Percentiles rank a stretch among this genome's conserved stretches.
Evolutionary conservation across 1,284 basidiomycete species (phyloP).

Genomic region (Cutaneotrichosporon dermatis): DNA sequence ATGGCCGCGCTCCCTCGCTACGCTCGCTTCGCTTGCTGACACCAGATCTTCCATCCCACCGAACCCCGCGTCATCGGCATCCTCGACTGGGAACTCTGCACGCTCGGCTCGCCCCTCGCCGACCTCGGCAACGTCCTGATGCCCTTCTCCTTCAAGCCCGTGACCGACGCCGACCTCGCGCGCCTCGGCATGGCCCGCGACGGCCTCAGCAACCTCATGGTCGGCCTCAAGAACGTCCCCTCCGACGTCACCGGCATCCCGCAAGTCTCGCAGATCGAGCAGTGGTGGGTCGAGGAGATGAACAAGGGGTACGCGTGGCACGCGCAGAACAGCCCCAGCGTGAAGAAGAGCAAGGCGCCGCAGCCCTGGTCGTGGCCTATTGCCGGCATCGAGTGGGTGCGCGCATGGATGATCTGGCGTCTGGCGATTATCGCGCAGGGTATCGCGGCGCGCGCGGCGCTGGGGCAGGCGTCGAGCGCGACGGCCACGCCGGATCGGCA

Average conservation of each 20-base stretch:
- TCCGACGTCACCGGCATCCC: conserved; percentile 58
- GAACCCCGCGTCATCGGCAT: conserved; percentile 90
- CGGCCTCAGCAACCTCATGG: conserved; percentile 6
- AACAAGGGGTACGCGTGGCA: conserved; percentile 33
- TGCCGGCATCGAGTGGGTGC: conserved; percentile 38
- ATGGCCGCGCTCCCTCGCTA: too few species aligned
- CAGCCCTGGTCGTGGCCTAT: conserved; percentile 39
- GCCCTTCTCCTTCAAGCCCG: conserved; percentile 7
- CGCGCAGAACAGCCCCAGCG: conserved; percentile 3
- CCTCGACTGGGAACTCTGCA: conserved; percentile 94
- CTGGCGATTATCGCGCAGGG: conserved; percentile 85
- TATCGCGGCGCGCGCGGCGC: conserved; percentile 80
- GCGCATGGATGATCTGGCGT: conserved; percentile 51
- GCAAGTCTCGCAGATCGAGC: conserved; percentile 65
- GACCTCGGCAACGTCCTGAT: conserved; percentile 74
- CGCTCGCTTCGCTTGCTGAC: neutral
- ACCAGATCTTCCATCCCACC: conserved; percentile 68
- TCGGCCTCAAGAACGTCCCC: conserved; percentile 61
- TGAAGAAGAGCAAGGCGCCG: neutral
- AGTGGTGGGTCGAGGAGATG: conserved; percentile 47
- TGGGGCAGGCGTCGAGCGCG: conserved; percentile 81
- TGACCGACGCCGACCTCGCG: neutral
- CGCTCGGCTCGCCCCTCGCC: conserved; percentile 82
- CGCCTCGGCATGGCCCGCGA: neutral
- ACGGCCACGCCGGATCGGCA: conserved; percentile 55